Base-by-base conservation (phyloP, 2,329 filamentous ascomycete species). In the Tolypocladium inflatum region DNA sequence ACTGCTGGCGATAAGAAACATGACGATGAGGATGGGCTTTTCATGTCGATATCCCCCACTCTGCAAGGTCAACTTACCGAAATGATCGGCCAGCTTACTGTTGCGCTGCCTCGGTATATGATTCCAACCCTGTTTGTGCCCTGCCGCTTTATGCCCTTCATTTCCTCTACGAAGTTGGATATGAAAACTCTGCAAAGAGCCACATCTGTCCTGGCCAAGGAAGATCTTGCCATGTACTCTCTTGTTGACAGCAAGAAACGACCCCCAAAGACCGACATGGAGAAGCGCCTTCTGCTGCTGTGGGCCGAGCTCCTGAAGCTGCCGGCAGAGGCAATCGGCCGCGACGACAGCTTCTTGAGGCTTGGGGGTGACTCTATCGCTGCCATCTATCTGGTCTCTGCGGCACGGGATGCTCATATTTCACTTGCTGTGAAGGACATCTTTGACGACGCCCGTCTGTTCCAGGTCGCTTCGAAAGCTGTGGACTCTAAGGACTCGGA, bases 151-250 rank as follows among this genome's bases (percentile, higher is more conserved):
- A 65, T 62, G 56, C 62, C 61, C 5, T 60, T 61, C 33, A 59
- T 61, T n/a, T 58, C 56, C 8, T 62, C 63, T 2, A 58, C 55
- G 23, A 65, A 63, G 56, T 15, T 63, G 3, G 62, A 65, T 42
- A 55, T 62, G 21, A 61, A 60, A 39, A 38, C 26, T 11, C 55
- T 61, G 3, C 26, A 30, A 30, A 30, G 5, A 30, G 26, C 26
- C 26, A 30, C 26, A 4, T 30, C 26, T 30, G 26, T 30, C 5
- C 26, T 30, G 26, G 26, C 26, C 26, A 30, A 30, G 26, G 26
- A 30, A 30, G 26, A 30, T 5, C 26, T 30, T 30, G 26, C 41
- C 43, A 17, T n/a, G 26, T 38, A 38, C 33, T 59, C 39, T 13
- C 48, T 35, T 41, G 55, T 15, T 33, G 43, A 9, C 33, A 37